These are phyloP conservation scores for Macaranga tanarius DNA, from an alignment of 441 rosid species.

Conservation along the genomic window DNA sequence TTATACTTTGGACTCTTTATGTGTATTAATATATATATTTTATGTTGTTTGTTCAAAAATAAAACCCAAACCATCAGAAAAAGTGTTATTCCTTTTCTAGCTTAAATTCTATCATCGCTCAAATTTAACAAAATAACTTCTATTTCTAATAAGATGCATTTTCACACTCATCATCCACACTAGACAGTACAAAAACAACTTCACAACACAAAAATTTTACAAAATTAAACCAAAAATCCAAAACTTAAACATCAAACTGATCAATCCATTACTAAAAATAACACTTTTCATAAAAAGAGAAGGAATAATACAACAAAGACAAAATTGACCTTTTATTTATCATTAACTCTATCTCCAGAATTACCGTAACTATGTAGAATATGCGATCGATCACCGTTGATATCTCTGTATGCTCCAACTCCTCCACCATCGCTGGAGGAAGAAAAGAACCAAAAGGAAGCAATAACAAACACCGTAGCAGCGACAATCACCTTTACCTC, in stretches of 20 bases:
- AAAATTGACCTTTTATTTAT: conserved; percentile 63
- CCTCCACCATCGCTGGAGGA: conserved; percentile 35
- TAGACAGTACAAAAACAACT: background rate
- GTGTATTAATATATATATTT: too few relatives aligned
- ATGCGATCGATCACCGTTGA: conserved; percentile 39
- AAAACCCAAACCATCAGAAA: too few relatives aligned
- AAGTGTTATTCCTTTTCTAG: background rate
- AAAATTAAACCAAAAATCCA: too few relatives aligned
- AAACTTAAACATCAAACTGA: too few relatives aligned
- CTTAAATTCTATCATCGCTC: background rate
- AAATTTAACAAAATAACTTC: too few relatives aligned
- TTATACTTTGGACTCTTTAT: too few relatives aligned
- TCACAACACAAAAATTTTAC: too few relatives aligned
- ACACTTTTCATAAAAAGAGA: background rate
- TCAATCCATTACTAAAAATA: background rate
- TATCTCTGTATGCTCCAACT: conserved; percentile 12
- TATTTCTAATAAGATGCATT: too few relatives aligned
- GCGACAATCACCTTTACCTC: conserved; percentile 74
- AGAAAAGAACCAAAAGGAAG: conserved; percentile 61
- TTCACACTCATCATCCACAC: background rate
- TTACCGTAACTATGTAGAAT: conserved; percentile 35
- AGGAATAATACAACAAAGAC: conserved; percentile 6
- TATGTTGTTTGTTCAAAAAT: too few relatives aligned
- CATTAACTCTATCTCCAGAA: conserved; percentile 44
- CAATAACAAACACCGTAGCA: conserved; percentile 58